These are phyloP conservation scores for Aspergillus versicolor DNA, from an alignment of 2,329 filamentous ascomycete genomes.

Conservation along the genomic window DNA sequence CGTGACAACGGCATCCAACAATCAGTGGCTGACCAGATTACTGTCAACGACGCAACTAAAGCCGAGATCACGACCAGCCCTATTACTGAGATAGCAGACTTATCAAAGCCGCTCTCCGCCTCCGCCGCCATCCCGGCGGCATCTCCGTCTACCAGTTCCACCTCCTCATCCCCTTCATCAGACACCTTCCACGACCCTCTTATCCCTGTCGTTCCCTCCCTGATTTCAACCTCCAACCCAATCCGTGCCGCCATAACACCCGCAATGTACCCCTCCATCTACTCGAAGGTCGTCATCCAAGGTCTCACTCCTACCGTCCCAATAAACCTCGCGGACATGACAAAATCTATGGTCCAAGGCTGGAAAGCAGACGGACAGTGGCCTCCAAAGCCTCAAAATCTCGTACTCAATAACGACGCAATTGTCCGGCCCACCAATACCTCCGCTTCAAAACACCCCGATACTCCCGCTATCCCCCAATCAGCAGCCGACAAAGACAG, in stretches of 20 bases:
- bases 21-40: conserved; percentile 15
- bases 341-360: conserved; percentile 76
- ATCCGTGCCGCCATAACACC: conserved; percentile 76
- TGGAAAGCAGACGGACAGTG: conserved; percentile 95
- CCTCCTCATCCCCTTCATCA: conserved; percentile 11
- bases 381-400: conserved; percentile 63
- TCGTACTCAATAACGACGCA: conserved; percentile 31
- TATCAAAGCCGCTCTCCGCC: conserved; percentile 37
- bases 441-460: conserved; percentile 6
- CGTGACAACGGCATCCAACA: conserved; percentile 22
- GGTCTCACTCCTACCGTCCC: conserved; percentile 80
- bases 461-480: conserved; percentile 9
- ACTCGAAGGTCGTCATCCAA: conserved; percentile 82
- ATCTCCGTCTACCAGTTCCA: conserved; percentile 31
- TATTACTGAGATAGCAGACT: conserved; percentile 23
- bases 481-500: conserved; percentile 11
- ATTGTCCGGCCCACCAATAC: conserved; percentile 15
- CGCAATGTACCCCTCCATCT: conserved; percentile 74
- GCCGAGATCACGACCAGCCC: conserved; percentile 27
- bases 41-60: conserved; percentile 16
- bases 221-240: conserved; percentile 71
- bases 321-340: conserved; percentile 81
- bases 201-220: conserved; percentile 69
- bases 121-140: conserved; percentile 22
- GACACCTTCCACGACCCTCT: conserved; percentile 51